A percentile compares a stretch with the other conserved stretches of the same genome.
Conservation (phyloP, 1,139 yeast genomes). For the Petasospora fabianii region DNA sequence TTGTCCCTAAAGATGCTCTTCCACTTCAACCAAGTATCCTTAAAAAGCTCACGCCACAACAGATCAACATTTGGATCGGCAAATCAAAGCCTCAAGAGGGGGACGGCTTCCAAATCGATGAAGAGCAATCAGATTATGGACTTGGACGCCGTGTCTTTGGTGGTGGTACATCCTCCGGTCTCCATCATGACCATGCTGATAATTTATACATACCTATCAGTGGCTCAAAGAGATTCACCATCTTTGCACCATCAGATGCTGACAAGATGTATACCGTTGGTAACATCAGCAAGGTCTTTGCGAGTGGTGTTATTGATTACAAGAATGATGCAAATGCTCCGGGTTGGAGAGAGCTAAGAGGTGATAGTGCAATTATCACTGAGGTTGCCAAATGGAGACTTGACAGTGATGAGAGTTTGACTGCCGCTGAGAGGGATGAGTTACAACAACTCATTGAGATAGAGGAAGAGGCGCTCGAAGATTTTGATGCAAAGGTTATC, state of each 20-base stretch:
- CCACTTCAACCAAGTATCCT: conserved; percentile 44
- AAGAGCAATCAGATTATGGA: conserved; percentile 32
- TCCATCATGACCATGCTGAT: conserved; percentile 83
- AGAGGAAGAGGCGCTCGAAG: conserved; percentile 24
- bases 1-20: conserved; percentile 31
- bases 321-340: conserved; percentile 49
- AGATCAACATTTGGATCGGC: conserved; percentile 74
- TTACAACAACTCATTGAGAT: conserved; percentile 22
- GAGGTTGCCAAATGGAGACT: conserved; percentile 37
- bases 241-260: conserved; percentile 62
- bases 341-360: conserved; percentile 53
- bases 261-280: conserved; percentile 58
- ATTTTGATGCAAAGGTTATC: conserved; percentile 21
- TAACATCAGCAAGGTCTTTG: conserved; percentile 42
- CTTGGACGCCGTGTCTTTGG: conserved; percentile 53
- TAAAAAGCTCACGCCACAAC: conserved; percentile 53
- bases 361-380: conserved; percentile 56
- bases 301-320: conserved; percentile 68
- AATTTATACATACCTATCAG: conserved; percentile 58
- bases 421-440: conserved; percentile 17
- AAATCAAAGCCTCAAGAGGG: conserved; percentile 24
- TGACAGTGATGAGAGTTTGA: conserved; percentile 18
- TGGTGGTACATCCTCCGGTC: conserved; percentile 61
- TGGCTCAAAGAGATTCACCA: conserved; percentile 64
- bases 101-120: conserved; percentile 21